Base-by-base conservation (phyloP, 2,329 filamentous ascomycete genomes). In the Sporothrix sp. region DNA sequence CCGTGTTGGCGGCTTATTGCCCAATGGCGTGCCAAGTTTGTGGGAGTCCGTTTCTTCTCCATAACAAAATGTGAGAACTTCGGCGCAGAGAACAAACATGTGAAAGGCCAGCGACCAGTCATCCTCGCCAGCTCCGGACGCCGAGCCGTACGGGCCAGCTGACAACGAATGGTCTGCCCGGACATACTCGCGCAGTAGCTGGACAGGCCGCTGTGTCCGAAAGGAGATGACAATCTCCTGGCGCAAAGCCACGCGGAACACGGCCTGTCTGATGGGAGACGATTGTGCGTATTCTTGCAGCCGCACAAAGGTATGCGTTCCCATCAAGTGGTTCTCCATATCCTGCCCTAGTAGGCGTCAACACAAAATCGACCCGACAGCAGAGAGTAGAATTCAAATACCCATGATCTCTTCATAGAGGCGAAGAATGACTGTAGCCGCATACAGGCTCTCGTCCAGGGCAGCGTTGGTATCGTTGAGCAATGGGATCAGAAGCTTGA, bases 291-390 rank as follows among this genome's bases (percentile, higher is more conserved):
- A 51, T 25, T 51, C 49, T 20, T 51, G 49, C 25, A 44, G 23
- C 4, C 49, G 49, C 8, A 51, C 49, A 32, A 51, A 51, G 8
- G 40, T 51, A 35, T 51, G 49, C 21, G 49, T 51, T 3, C 49
- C 49, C 40, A 51, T 45, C 20, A 51, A 20, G 35, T 51, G 49
- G 21, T 44, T 46, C 21, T 51, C 39, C 28, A 45, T 38, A 16
- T 51, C 49, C 25, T 25, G 23, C 5, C 49, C 48, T 47, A n/a
- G 13, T 3, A 2, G n/a, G n/a, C n/a, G n/a, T n/a, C n/a, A n/a
- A n/a, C n/a, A n/a, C n/a, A n/a, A n/a, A n/a, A n/a, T n/a, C n/a
- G n/a, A n/a, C n/a, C n/a, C n/a, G n/a, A n/a, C n/a, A n/a, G n/a
- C n/a, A n/a, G n/a, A n/a, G n/a, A n/a, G n/a, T n/a, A n/a, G n/a